Conservation (phyloP, 768 basidiomycete species). For the Grammothele lineata region DNA sequence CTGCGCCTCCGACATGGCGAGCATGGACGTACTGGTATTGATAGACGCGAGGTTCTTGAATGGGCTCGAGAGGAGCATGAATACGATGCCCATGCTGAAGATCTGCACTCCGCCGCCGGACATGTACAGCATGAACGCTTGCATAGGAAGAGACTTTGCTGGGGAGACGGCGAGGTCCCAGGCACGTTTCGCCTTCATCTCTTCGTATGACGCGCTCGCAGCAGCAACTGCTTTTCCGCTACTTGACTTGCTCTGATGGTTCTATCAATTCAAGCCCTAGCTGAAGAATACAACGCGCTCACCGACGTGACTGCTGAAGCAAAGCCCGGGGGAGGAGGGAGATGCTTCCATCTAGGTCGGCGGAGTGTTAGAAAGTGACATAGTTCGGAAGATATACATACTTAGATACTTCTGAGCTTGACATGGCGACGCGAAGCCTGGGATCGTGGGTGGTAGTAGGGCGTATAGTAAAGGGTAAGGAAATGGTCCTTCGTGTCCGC, state of each 20-base stretch:
- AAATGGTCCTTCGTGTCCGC: too few species aligned
- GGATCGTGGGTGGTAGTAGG: constrained; percentile 60
- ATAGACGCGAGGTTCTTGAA: constrained; percentile 81
- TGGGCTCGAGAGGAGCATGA: constrained; percentile 85
- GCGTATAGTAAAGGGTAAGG: too few species aligned
- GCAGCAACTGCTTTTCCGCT: constrained; percentile 30
- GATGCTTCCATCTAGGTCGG: constrained; percentile 51
- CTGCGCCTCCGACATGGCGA: too few species aligned
- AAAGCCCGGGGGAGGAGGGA: constrained; percentile 70
- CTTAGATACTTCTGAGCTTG: constrained; percentile 25
- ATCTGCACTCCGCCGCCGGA: constrained; percentile 94
- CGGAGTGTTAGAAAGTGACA: too few species aligned
- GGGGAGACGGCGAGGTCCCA: constrained; percentile 84
- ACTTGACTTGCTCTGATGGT: too few species aligned
- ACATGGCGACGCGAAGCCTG: constrained; percentile 54
- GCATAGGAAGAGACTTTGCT: constrained; percentile 92
- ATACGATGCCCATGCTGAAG: constrained; percentile 94
- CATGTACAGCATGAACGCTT: constrained; percentile 98
- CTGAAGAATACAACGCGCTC: constrained; percentile 10
- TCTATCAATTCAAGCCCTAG: too few species aligned
- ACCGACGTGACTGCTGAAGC: constrained; percentile 39
- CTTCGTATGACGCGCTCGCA: constrained; percentile 49
- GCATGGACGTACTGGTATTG: constrained; percentile 59
- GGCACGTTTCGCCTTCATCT: constrained; percentile 72
- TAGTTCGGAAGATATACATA: too few species aligned